Conservation (phyloP, 106 monocot genomes). For the Dendrobium chrysotoxum region DNA sequence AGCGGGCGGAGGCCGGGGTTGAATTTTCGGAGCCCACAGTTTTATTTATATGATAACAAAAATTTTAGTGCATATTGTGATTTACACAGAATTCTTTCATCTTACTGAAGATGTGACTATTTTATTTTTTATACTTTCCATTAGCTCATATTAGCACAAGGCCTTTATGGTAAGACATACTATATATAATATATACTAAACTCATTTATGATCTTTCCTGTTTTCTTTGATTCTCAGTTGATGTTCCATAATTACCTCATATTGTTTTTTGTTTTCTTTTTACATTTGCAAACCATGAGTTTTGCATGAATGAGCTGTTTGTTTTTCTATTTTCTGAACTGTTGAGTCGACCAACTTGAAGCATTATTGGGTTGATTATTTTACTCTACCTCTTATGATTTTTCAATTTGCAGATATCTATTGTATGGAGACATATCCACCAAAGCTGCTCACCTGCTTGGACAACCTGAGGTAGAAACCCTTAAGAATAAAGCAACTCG, state of each 20-base stretch:
- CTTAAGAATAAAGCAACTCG: constrained; percentile 3
- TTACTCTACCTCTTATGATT: not conserved
- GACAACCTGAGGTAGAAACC: constrained; percentile 57
- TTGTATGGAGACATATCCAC: constrained; percentile 81
- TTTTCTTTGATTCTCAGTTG: not conserved
- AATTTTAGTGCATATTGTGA: not conserved
- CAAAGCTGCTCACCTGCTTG: constrained; percentile 85
- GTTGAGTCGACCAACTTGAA: not conserved
- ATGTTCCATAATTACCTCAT: not conserved
- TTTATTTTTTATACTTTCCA: not conserved
- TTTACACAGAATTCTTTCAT: not conserved
- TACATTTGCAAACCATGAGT: too few species aligned
- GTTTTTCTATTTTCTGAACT: not conserved
- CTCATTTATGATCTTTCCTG: not conserved
- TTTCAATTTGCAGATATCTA: constrained; percentile 52
- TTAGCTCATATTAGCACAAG: not conserved
- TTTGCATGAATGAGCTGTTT: too few species aligned
- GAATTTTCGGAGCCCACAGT: too few species aligned
- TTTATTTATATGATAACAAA: not conserved
- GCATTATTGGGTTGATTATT: not conserved
- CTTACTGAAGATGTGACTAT: not conserved
- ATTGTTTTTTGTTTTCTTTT: too few species aligned
- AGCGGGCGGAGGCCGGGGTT: too few species aligned
- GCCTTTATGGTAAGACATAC: not conserved
- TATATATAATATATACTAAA: not conserved